A percentile compares a stretch with the other conserved stretches of the same genome.
Evolutionary conservation across 2,329 filamentous ascomycete species (phyloP).

Genomic region (Aspergillus puulaauensis): DNA sequence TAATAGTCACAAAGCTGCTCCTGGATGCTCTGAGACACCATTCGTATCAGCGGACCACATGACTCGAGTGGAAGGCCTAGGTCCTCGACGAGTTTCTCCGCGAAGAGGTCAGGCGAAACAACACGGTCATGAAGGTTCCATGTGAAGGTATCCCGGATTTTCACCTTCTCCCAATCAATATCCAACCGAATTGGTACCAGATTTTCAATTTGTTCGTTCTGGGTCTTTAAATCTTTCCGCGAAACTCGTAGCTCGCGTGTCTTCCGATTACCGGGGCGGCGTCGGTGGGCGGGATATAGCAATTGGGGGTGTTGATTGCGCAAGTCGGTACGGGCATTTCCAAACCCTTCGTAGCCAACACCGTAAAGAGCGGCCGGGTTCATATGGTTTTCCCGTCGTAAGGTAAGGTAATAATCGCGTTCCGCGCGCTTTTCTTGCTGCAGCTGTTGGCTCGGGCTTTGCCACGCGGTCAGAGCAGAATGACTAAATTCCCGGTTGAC

Average conservation of each 20-base stretch:
- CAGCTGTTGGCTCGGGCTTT: conserved; percentile 56
- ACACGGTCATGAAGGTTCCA: conserved; percentile 96
- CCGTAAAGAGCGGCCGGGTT: conserved; percentile 63
- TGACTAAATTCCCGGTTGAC: conserved; percentile 63
- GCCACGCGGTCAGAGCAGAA: conserved; percentile 52
- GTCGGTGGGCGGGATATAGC: conserved; percentile 76
- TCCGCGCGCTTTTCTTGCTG: conserved; percentile 65
- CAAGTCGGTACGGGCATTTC: conserved; percentile 78
- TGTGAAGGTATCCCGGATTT: conserved; percentile 94
- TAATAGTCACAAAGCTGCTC: conserved; percentile 94
- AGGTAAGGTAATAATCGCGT: conserved; percentile 66
- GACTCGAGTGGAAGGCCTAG: conserved; percentile 70
- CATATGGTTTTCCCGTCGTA: conserved; percentile 59
- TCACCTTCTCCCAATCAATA: conserved; percentile 93
- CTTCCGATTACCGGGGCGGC: conserved; percentile 72
- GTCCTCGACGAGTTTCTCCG: conserved; percentile 87
- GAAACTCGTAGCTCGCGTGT: conserved; percentile 71
- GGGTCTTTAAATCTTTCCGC: conserved; percentile 76
- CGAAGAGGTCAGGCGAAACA: conserved; percentile 76
- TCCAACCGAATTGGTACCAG: conserved; percentile 88
- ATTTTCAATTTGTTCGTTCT: conserved; percentile 89
- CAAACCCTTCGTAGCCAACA: conserved; percentile 80
- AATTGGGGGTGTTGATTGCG: conserved; percentile 65
- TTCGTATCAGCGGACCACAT: conserved; percentile 56
- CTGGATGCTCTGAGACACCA: conserved; percentile 69